Evolutionary conservation across 768 basidiomycete genomes (phyloP).

Genomic region (Tricholoma flavovirens): DNA sequence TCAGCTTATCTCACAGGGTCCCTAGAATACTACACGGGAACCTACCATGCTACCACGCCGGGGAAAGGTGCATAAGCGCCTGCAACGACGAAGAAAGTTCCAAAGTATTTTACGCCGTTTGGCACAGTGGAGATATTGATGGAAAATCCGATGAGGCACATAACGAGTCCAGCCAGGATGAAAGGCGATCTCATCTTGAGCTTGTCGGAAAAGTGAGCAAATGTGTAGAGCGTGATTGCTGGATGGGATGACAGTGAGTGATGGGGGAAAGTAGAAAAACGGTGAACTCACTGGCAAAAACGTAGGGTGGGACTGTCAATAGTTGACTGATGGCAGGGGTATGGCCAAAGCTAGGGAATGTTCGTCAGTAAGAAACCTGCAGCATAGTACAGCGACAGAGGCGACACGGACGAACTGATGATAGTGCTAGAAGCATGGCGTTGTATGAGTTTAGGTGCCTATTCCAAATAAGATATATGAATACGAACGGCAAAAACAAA

Average conservation of each 20-base stretch:
- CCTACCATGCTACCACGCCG: slow-evolving; percentile 56
- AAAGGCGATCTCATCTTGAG: slow-evolving; percentile 50
- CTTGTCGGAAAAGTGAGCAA: slow-evolving; percentile 56
- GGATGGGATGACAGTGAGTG: not conserved
- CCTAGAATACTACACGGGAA: not conserved
- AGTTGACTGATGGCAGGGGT: slow-evolving; percentile 52
- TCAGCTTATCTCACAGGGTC: not conserved
- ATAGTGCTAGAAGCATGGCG: slow-evolving; percentile 40
- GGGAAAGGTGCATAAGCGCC: slow-evolving; percentile 61
- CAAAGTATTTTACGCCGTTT: slow-evolving; percentile 61
- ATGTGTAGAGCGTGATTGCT: slow-evolving; percentile 50
- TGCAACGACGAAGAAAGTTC: slow-evolving; percentile 60
- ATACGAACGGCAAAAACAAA: slow-evolving; percentile 60
- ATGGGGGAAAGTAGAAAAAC: not conserved
- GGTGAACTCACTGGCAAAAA: slow-evolving; percentile 48
- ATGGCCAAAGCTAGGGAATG: slow-evolving; percentile 49
- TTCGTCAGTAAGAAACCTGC: not conserved
- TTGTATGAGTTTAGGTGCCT: not conserved
- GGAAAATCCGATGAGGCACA: slow-evolving; percentile 52
- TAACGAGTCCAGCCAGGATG: slow-evolving; percentile 43
- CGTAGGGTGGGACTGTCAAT: slow-evolving; percentile 63
- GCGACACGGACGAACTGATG: slow-evolving; percentile 38
- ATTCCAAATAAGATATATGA: not conserved
- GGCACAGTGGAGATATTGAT: slow-evolving; percentile 56
- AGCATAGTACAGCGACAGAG: not conserved